These are phyloP conservation scores for Metarhizium robertsii DNA, from an alignment of 2,329 filamentous ascomycete genomes.

Conservation along the genomic window DNA sequence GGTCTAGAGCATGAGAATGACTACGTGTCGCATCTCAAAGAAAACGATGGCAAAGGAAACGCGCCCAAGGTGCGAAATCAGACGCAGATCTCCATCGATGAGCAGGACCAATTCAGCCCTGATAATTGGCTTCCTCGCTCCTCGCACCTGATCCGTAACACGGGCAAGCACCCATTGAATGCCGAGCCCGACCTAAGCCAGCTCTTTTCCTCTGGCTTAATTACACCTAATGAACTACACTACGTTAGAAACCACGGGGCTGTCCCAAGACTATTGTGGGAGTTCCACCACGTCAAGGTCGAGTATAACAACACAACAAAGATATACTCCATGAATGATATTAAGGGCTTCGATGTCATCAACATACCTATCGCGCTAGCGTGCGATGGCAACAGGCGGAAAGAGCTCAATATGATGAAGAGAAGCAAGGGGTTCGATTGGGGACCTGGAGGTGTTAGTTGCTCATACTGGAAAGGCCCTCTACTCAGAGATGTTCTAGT, in stretches of 20 bases:
- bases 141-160: conserved; percentile 36
- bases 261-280: conserved; percentile 40
- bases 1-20: conserved; percentile 33
- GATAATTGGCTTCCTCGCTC: conserved; percentile 45
- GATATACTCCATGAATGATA: conserved; percentile 31
- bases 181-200: conserved; percentile 32
- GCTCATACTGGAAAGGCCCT: conserved; percentile 41
- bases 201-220: conserved; percentile 36
- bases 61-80: conserved; percentile 12
- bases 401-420: conserved; percentile 41
- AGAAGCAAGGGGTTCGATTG: conserved; percentile 39
- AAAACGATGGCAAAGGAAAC: conserved; percentile 24
- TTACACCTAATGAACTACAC: conserved; percentile 40
- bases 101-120: conserved; percentile 37
- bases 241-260: conserved; percentile 44
- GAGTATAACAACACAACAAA: conserved; percentile 22
- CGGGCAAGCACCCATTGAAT: conserved; percentile 44
- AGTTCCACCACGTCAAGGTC: conserved; percentile 37
- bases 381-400: conserved; percentile 40
- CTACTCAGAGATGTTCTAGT: conserved; percentile 34
- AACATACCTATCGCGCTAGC: conserved; percentile 39
- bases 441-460: conserved; percentile 34
- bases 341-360: conserved; percentile 32
- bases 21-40: conserved; percentile 27
- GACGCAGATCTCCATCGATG: conserved; percentile 12